These are phyloP conservation scores for Mortierella sp. DNA, from an alignment of 371 early-diverging fungal genomes.

Conservation along the genomic window DNA sequence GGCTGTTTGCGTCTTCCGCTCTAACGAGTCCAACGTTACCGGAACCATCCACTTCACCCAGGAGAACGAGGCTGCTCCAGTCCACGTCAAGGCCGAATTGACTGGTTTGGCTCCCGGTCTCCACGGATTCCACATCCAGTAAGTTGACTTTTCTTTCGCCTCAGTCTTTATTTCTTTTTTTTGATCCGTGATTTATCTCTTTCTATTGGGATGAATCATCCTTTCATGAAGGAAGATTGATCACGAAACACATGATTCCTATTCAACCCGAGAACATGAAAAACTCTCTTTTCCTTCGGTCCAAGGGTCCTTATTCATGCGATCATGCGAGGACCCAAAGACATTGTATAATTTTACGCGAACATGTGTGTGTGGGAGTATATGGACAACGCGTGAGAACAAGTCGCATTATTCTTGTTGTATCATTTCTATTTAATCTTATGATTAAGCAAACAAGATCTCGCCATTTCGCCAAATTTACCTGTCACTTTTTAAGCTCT, in stretches of 20 bases:
- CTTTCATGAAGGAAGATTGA: too few relatives aligned
- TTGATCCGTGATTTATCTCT: background rate
- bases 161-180: background rate
- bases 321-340: too few relatives aligned
- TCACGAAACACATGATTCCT: conserved; percentile 12
- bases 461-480: background rate
- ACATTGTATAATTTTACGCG: too few relatives aligned
- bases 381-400: too few relatives aligned
- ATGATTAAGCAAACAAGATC: too few relatives aligned
- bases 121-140: conserved; percentile 93
- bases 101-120: conserved; percentile 77
- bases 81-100: conserved; percentile 69
- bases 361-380: too few relatives aligned
- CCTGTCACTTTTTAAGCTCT: background rate
- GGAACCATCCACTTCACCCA: conserved; percentile 83
- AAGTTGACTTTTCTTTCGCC: conserved; percentile 31
- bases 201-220: too few relatives aligned
- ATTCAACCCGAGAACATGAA: conserved; percentile 16
- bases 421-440: too few relatives aligned
- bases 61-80: conserved; percentile 65
- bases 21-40: conserved; percentile 63
- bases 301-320: too few relatives aligned
- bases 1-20: conserved; percentile 77
- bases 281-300: too few relatives aligned
- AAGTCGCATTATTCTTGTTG: too few relatives aligned